Base-by-base conservation (phyloP, 2,329 filamentous ascomycete genomes). In the Botrytis galanthina region DNA sequence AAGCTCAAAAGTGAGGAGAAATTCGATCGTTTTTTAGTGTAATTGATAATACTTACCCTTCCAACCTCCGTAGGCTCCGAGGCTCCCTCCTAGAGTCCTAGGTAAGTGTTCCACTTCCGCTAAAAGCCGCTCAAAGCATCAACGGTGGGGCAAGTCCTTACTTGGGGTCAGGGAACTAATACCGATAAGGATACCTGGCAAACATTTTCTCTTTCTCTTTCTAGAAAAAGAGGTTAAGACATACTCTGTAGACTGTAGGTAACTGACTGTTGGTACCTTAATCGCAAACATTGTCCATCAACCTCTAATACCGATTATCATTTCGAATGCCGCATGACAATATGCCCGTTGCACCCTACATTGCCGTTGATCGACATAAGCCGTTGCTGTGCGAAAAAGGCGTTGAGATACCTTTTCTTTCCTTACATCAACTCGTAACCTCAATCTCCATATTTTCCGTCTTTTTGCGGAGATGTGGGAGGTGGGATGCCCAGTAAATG, bases 381-480 rank as follows among this genome's bases (percentile, higher is more conserved):
- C 29, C 69, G 59, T 63, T 37, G 35, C 42, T 39, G 64, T 39
- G 35, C 46, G 48, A 54, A 29, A 26, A 39, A 42, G 42, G 54
- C 37, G 32, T 57, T n/a, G 26, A n/a, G 26, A 12, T n/a, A 54
- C 51, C 51, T 54, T 54, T 37, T 42, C 16, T 32, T 64, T 42
- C 16, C 35, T 22, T 32, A 44, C 22, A 20, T 26, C 5, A 29
- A 57, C 18, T 29, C 42, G 35, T 14, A 44, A 63, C 12, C 26
- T 37, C 59, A 32, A 22, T 51, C 69, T 71, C 69, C 59, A 71
- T 60, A 39, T 71, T 70, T 51, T 64, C 35, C 59, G 18, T 44
- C 59, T 39, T 51, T 51, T 51, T 51, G 69, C 57, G 59, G 69
- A 71, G 57, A 32, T 71, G 69, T 63, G 66, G 66, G 69, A 61